Base-by-base conservation (phyloP, 495 filamentous ascomycete genomes). In the Penicillium bovifimosum region DNA sequence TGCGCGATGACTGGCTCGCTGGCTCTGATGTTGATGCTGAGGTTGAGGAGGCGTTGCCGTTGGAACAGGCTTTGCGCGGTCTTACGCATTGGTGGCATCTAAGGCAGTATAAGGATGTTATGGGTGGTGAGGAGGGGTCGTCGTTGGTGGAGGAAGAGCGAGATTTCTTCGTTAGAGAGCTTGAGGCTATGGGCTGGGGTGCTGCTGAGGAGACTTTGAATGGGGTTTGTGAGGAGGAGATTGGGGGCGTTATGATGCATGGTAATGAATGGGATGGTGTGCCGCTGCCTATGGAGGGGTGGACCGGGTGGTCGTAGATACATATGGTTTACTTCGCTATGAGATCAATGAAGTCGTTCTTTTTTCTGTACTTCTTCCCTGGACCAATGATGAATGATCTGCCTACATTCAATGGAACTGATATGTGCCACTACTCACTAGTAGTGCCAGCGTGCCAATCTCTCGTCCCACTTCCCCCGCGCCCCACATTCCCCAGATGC, bases 41-140 rank as follows among this genome's bases (percentile, higher is more conserved):
- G 55, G 90, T 96, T 0, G 93, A 96, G 60, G 90, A 96, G 60
- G 88, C 89, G 8, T 64, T 96, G 52, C 91, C 92, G 6, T 71
- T 95, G 5, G 93, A 98, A 68, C 89, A 96, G 68, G 90, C 89
- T 0, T 75, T 96, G 24, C 76, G 93, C 28, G 86, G 83, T 18
- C 64, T 98, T 46, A 95, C 91, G 32, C 87, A 95, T 65, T 98
- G 93, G 88, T 88, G 90, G 73, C 93, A 96, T 64, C 70, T 96
- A 58, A 79, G 86, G 34, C 67, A 81, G 44, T 97, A 93, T 58
- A 85, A 86, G 28, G 86, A 88, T 41, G 77, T 81, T 28, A 91
- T 96, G 86, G 87, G 86, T 10, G 79, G 81, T 1, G 81, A 85
- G 41, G 80, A 83, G 48, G 63, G 63, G 39, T 41, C 69, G 1